phyloP scores from a whole-genome alignment of 345 rosid genomes.

The Capsella bursapastoris region DNA sequence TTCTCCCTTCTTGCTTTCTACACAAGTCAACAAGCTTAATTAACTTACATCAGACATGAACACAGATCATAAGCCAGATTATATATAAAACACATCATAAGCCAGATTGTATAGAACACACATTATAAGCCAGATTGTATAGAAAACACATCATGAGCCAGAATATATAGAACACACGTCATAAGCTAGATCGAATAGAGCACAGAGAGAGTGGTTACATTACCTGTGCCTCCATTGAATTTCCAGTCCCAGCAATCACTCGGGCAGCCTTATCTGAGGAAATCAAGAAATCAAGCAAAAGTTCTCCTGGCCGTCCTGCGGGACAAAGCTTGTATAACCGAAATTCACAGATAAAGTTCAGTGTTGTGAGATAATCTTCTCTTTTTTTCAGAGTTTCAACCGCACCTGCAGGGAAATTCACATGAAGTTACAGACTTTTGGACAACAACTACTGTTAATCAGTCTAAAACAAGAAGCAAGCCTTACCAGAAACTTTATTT shows the following conservation, averaged over 20 bases:
- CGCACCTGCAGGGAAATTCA: conserved; percentile 27
- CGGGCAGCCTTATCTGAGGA: conserved; percentile 4
- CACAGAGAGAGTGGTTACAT: background rate
- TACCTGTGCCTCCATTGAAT: conserved; percentile 26
- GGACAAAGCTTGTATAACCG: conserved; percentile 5
- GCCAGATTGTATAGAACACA: conserved; percentile 5
- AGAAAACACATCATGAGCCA: conserved; percentile 10
- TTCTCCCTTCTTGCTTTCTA: conserved; percentile 34
- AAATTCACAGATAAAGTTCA: conserved; percentile 37
- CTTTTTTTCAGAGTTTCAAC: conserved; percentile 23
- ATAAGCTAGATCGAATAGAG: background rate
- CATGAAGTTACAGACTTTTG: background rate
- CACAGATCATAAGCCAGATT: conserved; percentile 5
- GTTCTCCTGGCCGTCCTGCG: conserved; percentile 9
- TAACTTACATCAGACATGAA: conserved; percentile 26
- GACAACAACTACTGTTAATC: conserved; percentile 10
- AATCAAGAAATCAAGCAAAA: conserved; percentile 21
- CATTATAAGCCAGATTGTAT: conserved; percentile 5
- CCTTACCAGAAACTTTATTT: conserved; percentile 30
- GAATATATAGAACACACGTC: background rate
- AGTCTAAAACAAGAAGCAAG: conserved; percentile 9
- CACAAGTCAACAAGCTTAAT: conserved; percentile 12
- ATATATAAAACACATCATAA: conserved; percentile 7
- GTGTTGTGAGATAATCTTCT: conserved; percentile 20
- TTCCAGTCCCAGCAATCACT: conserved; percentile 14